These are phyloP conservation scores for Populus tremula DNA, from an alignment of 345 rosid species.

Conservation along the genomic window DNA sequence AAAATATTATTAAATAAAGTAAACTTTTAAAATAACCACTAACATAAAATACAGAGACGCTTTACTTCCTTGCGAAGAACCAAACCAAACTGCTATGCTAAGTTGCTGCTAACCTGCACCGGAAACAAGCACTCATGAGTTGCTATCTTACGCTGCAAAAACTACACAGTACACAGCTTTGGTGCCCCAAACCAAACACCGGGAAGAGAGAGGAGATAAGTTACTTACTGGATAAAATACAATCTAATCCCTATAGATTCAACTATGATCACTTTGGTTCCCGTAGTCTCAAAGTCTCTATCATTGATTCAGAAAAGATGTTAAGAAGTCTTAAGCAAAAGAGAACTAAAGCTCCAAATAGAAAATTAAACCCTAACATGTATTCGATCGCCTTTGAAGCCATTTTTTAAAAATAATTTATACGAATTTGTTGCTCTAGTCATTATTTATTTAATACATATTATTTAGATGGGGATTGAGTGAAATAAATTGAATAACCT, in stretches of 20 bases:
- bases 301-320: background rate
- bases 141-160: background rate
- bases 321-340: background rate
- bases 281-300: background rate
- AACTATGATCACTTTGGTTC: background rate
- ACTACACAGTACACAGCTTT: background rate
- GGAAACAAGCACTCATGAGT: background rate
- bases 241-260: background rate
- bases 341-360: background rate
- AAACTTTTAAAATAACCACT: too few species aligned
- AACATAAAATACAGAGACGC: too few species aligned
- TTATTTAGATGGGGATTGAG: too few species aligned
- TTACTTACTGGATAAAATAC: background rate
- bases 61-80: too few species aligned
- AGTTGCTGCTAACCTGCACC: background rate
- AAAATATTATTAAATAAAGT: too few species aligned
- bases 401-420: too few species aligned
- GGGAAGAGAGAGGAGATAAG: background rate
- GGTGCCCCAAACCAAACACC: background rate
- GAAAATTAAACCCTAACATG: background rate
- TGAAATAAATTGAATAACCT: too few species aligned
- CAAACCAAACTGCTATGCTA: background rate
- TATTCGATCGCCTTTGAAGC: background rate
- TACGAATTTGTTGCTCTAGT: too few species aligned
- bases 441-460: too few species aligned